Base-by-base conservation (phyloP, 2,329 filamentous ascomycete species). In the Diaporthe sp. region DNA sequence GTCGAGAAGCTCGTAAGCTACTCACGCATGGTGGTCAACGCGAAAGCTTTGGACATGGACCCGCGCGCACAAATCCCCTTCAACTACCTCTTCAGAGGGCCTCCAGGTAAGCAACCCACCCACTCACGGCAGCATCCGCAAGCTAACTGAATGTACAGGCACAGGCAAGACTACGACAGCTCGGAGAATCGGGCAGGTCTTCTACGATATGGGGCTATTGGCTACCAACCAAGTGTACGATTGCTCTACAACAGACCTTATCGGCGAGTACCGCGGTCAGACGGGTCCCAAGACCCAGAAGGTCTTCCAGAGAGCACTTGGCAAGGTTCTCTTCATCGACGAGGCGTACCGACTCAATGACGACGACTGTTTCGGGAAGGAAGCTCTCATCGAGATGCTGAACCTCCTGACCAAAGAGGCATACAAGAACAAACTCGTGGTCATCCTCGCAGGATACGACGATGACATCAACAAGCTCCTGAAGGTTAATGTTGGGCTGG, bases 171-270 rank as follows among this genome's bases (percentile, higher is more conserved):
- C 93, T 0, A 92, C 91, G 0, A 94, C 87, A 0, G 94, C 94
- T 0, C 84, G 88, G 19, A 93, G 92, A 76, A 94, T 96, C 88
- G 94, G 93, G 3, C 89, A 74, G 13, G 72, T 74, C 7, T 74
- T 91, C 80, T 95, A 94, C 79, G 91, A 95, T 78, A 90, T 95
- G 87, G 93, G 93, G 0, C 89, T 95, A 42, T 83, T 96, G 0
- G 84, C 89, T 0, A 85, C 85, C 0, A 87, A 86, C 0, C 88
- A 92, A 39, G 92, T 95, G 0, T 81, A 92, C 0, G 92, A 95
- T 71, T 90, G 87, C 58, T 95, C 94, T 0, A 91, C 92, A 0
- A 90, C 91, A 0, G 93, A 95, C 46, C 81, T 96, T 0, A 86
- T 96, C 0, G 94, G 91, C 0, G 85, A 93, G 76, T 95, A 90